These are phyloP conservation scores for Imleria badia DNA, from an alignment of 768 basidiomycete genomes.

Conservation along the genomic window DNA sequence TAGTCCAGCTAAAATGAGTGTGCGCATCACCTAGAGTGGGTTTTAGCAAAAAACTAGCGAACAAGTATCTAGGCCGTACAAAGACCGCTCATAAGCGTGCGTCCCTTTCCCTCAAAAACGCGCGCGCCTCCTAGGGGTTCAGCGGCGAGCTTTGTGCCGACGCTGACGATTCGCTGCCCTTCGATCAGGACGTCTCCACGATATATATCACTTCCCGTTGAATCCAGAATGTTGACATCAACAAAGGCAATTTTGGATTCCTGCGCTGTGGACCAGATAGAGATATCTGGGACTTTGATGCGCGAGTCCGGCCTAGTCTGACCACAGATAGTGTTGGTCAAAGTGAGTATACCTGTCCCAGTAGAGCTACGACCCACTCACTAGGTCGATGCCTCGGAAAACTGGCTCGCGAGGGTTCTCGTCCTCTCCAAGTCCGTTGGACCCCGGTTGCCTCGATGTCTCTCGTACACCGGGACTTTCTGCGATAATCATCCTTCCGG, in stretches of 20 bases:
- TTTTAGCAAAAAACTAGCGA: not conserved
- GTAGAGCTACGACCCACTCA: not conserved
- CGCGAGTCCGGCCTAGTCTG: not conserved
- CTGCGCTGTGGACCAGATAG: not conserved
- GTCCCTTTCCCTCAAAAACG: not conserved
- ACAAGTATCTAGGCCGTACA: not conserved
- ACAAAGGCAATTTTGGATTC: slow-evolving; percentile 1
- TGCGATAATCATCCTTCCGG: not conserved
- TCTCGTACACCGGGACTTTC: not conserved
- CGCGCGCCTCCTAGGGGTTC: not conserved
- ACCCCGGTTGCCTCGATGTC: not conserved
- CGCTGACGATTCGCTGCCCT: not conserved
- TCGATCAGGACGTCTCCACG: not conserved
- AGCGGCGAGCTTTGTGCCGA: not conserved
- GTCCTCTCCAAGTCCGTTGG: not conserved
- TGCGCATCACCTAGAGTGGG: not conserved
- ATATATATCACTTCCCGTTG: not conserved
- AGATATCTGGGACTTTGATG: not conserved
- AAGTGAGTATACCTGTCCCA: not conserved
- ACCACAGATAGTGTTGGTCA: not conserved
- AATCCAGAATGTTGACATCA: slow-evolving; percentile 15
- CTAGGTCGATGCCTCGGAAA: not conserved
- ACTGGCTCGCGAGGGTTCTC: not conserved
- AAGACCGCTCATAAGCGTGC: not conserved
- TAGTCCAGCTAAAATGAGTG: not conserved